phyloP scores from a whole-genome alignment of 176 grass and related monocot genomes.

The Triticum monococcum region DNA sequence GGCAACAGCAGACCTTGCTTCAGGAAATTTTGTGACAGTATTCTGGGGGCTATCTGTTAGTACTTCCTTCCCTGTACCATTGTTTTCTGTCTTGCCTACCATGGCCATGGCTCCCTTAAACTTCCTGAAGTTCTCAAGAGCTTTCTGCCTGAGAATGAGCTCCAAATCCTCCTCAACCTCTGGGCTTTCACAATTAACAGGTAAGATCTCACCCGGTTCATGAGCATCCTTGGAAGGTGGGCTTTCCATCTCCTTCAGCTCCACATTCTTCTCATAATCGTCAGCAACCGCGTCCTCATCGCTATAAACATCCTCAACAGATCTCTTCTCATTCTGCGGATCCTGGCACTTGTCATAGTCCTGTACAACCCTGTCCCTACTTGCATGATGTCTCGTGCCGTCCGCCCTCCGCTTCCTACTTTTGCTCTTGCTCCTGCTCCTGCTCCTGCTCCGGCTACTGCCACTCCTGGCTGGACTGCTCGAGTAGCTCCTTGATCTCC shows the following conservation, averaged over 20 bases:
- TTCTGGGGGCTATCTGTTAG: conserved; percentile 5
- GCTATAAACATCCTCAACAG: not conserved
- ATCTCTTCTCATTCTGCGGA: conserved; percentile 1
- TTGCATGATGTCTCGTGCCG: conserved; percentile 15
- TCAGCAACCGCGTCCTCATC: conserved; percentile 4
- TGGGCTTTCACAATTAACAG: conserved; percentile 30
- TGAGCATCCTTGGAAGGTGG: conserved; percentile 6
- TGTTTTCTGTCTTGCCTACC: conserved; percentile 27
- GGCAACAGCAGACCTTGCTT: not conserved
- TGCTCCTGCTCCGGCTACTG: conserved; percentile 43
- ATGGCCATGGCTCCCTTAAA: conserved; percentile 39
- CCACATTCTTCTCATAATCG: conserved; percentile 25
- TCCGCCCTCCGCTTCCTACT: conserved; percentile 8
- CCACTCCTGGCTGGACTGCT: conserved; percentile 41
- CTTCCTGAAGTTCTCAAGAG: conserved; percentile 85
- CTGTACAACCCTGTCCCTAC: conserved; percentile 38
- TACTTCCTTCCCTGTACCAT: conserved; percentile 24
- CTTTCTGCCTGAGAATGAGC: conserved; percentile 78
- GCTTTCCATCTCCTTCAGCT: not conserved
- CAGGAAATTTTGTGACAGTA: conserved; percentile 13
- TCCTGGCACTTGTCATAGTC: conserved; percentile 31
- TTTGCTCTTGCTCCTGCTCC: conserved; percentile 40
- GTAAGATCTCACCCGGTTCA: conserved; percentile 18
- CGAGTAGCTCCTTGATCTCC: conserved; percentile 29
- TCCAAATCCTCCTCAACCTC: conserved; percentile 66